Evolutionary conservation across 2,329 filamentous ascomycete species (phyloP).

Genomic region (Aureobasidium sp.): DNA sequence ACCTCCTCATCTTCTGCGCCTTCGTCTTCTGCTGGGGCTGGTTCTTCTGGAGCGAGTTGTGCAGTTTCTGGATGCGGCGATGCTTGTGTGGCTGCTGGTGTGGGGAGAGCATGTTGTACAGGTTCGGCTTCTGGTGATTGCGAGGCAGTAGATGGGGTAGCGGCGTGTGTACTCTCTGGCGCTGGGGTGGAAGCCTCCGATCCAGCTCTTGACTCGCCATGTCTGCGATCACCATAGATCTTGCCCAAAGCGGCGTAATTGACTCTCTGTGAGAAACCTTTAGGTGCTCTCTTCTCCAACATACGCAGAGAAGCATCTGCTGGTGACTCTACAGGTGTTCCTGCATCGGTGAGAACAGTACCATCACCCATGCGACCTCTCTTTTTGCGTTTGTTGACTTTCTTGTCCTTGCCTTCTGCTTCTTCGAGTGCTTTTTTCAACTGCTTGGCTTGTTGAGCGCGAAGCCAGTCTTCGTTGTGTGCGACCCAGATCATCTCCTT

Average conservation of each 20-base stretch:
- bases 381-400: conserved; percentile 35
- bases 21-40: conserved; percentile 7
- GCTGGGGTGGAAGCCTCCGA: conserved; percentile 10
- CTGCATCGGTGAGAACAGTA: conserved; percentile 27
- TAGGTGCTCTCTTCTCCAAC: conserved; percentile 35
- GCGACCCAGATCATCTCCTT: conserved; percentile 95
- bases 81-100: background rate
- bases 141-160: background rate
- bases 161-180: background rate
- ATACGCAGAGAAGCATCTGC: conserved; percentile 38
- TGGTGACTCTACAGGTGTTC: conserved; percentile 32
- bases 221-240: conserved; percentile 24
- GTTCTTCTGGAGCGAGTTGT: background rate
- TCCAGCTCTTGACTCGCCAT: conserved; percentile 8
- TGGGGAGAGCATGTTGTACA: background rate
- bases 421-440: conserved; percentile 63
- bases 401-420: conserved; percentile 34
- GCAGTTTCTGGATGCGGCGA: background rate
- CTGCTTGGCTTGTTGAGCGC: conserved; percentile 74
- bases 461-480: conserved; percentile 88
- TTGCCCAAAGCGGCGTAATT: conserved; percentile 39
- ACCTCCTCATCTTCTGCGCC: conserved; percentile 16
- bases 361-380: conserved; percentile 34
- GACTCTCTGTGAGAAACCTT: conserved; percentile 35
- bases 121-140: background rate